Base-by-base conservation (phyloP, 139 green algal genomes). In the Astrephomene gubernaculifera region DNA sequence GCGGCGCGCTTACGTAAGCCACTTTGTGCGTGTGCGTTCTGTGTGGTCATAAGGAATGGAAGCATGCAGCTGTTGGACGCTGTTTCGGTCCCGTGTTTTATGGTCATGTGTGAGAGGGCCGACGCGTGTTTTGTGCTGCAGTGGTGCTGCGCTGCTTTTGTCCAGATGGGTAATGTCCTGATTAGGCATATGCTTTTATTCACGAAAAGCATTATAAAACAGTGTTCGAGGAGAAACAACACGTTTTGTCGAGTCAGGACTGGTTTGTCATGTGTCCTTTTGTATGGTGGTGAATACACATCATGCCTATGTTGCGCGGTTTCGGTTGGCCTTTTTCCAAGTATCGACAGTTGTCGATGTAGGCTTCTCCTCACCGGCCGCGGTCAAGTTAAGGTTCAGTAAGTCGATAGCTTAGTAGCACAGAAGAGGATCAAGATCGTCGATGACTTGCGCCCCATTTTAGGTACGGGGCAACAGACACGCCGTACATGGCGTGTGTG, bases 131-230 rank as follows among this genome's bases (percentile, higher is more conserved):
- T 75, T 73, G 65, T 73, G 65, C 65, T 75, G 68, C 68, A 75
- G 68, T 75, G 68, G 38, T 75, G 68, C 68, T 75, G 68, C 68
- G 68, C 68, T 75, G 68, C 68, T 75, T 75, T 57, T 33, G 68
- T 75, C 68, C 68, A 75, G 68, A 53, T 75, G 35, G n/a, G n/a
- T n/a, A n/a, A n/a, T 75, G 68, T 75, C 68, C 49, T 54, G 68
- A 75, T 57, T 75, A 75, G 36, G 68, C 68, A 73, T 75, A 75
- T 75, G 68, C 68, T 75, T 72, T 75, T 54, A 75, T 75, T 54
- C 38, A 54, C 68, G 68, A 75, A 75, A 75, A 54, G 38, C 36
- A 57, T 57, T 36, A 57, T 22, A n/a, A n/a, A n/a, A n/a, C n/a
- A n/a, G n/a, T 54, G 52, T n/a, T 54, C 53, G 38, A 33, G 38